Evolutionary conservation across 768 basidiomycete genomes (phyloP).

Genomic region (Tephrocybe sp.): DNA sequence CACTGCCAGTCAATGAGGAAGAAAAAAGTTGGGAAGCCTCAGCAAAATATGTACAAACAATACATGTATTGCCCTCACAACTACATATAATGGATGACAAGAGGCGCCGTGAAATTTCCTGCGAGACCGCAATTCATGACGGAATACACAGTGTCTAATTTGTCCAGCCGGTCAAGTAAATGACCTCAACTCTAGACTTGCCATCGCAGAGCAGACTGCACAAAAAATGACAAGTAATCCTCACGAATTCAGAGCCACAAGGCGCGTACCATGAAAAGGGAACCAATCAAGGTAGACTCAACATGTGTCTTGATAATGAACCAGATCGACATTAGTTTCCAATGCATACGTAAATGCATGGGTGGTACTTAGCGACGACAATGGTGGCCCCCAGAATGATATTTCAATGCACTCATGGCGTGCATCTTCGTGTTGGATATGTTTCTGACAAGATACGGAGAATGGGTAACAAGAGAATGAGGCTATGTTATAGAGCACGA

Average conservation of each 20-base stretch:
- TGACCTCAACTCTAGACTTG: no score
- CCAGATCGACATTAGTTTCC: slow-evolving; percentile 10
- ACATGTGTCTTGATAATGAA: not conserved
- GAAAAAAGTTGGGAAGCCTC: slow-evolving; percentile 22
- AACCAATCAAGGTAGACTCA: not conserved
- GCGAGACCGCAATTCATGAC: no score
- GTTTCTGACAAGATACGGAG: slow-evolving; percentile 15
- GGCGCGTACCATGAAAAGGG: slow-evolving; percentile 6
- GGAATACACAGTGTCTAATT: no score
- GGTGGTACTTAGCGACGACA: slow-evolving; percentile 23
- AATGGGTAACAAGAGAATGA: slow-evolving; percentile 24
- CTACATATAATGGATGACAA: no score
- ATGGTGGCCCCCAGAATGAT: not conserved
- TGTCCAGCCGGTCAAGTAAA: no score
- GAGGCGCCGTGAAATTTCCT: no score
- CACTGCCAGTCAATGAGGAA: not conserved
- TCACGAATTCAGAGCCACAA: not conserved
- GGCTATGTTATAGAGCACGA: slow-evolving; percentile 24
- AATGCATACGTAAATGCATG: slow-evolving; percentile 13
- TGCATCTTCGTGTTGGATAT: slow-evolving; percentile 7
- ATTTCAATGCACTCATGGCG: slow-evolving; percentile 5
- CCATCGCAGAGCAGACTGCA: not conserved
- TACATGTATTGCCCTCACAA: not conserved
- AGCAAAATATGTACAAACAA: slow-evolving; percentile 32
- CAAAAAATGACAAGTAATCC: not conserved